A percentile compares a stretch with the other conserved stretches of the same genome.
Conservation (phyloP, 768 basidiomycete genomes). For the Podaxis sp. region DNA sequence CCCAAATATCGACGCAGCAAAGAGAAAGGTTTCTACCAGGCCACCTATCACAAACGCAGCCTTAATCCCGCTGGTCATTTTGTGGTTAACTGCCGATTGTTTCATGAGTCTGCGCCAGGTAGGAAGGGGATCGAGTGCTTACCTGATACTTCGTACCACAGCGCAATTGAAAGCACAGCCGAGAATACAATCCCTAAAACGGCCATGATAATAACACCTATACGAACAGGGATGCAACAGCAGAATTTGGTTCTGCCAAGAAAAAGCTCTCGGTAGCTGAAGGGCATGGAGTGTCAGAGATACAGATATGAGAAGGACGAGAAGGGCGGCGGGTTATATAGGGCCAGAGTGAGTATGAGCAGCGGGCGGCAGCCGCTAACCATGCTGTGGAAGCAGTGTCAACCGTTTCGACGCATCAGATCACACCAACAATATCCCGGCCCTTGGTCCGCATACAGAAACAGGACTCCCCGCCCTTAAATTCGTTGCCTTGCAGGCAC, state of each 20-base stretch:
- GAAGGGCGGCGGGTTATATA: background rate
- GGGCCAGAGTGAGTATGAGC: background rate
- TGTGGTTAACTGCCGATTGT: slow-evolving; percentile 30
- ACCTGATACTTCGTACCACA: slow-evolving; percentile 69
- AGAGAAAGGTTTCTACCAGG: slow-evolving; percentile 53
- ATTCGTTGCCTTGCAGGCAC: background rate
- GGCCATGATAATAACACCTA: slow-evolving; percentile 59
- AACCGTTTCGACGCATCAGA: background rate
- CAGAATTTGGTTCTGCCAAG: slow-evolving; percentile 57
- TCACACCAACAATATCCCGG: background rate
- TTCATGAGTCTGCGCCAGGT: slow-evolving; percentile 3
- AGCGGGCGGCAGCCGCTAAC: background rate
- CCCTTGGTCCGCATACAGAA: background rate
- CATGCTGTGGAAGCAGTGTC: slow-evolving; percentile 13
- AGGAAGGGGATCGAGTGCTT: slow-evolving; percentile 25
- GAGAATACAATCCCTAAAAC: slow-evolving; percentile 53
- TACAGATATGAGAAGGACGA: background rate
- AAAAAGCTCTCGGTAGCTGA: slow-evolving; percentile 45
- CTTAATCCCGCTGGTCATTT: slow-evolving; percentile 33
- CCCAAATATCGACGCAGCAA: slow-evolving; percentile 58
- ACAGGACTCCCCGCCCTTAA: background rate
- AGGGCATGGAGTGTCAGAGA: slow-evolving; percentile 31
- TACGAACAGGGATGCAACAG: slow-evolving; percentile 61
- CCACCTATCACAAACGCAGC: slow-evolving; percentile 50
- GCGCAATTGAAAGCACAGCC: slow-evolving; percentile 48